Evolutionary conservation across 192 early-diverging fungal genomes (phyloP), one percentile per base, ranked within the genome.

Genomic region (Backusella tuberculispora): DNA sequence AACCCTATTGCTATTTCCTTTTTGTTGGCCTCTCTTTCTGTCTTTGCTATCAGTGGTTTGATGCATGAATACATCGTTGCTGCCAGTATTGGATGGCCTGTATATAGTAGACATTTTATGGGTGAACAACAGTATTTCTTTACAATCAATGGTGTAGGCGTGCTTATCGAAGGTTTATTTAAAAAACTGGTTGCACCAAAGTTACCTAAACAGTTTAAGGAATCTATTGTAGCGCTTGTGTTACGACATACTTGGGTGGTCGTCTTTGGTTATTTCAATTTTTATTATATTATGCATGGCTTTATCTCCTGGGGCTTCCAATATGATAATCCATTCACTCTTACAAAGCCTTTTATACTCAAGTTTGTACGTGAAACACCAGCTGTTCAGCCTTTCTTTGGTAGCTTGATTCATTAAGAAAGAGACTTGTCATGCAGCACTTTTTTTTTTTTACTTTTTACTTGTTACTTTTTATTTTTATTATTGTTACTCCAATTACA

Each of bases 1-100:
- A 53, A 76, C 19, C 21, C 69, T 14, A 34, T 15, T 4, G n/a
- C 21, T 0, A 60, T 72, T 29, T 6, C 48, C 15, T 63, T 38
- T 10, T 15, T 47, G 14, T n/a, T 42, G 0, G 69, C 69, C 14
- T 14, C 19, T 6, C n/a, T 76, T 24, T n/a, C 75, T 6, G 75
- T 76, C 1, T 76, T 76, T 72, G 69, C 41, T 13, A 42, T 69
- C 8, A 72, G 69, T 1, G 69, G 69, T 44, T 44, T 71, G 4
- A 76, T 76, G 75, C 75, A 76, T n/a, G 75, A 76, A 40, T 76
- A 76, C 21, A 64, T 76, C 5, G 29, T 50, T 5, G 45, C 53
- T 13, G 48, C 56, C 6, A 47, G 38, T 66, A 40, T 76, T 9
- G 50, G 50, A 12, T 42, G 42, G 42, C 48, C 37, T 24, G 38